These are phyloP conservation scores for Umbelopsis isabellina DNA, from an alignment of 192 early-diverging fungal genomes.

Conservation along the genomic window DNA sequence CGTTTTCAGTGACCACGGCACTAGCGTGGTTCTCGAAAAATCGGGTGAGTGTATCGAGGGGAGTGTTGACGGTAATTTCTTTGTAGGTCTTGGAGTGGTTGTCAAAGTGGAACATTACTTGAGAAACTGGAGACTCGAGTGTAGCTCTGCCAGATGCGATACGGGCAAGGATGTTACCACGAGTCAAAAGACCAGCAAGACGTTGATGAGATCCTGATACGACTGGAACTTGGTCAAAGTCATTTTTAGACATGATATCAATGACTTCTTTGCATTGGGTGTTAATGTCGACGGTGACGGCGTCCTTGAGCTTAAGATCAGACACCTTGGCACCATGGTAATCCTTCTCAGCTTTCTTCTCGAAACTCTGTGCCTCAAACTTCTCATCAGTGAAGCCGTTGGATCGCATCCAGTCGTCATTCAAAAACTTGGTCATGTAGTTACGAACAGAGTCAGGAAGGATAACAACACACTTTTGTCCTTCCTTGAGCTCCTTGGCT, in stretches of 20 bases:
- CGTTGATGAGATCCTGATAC: conserved; percentile 63
- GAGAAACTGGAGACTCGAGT: conserved; percentile 63
- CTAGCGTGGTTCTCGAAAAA: conserved; percentile 95
- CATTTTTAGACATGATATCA: conserved; percentile 83
- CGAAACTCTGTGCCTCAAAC: conserved; percentile 65
- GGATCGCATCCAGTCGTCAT: conserved; percentile 95
- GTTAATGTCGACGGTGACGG: conserved; percentile 78
- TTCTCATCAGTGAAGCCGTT: conserved; percentile 87
- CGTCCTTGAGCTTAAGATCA: conserved; percentile 80
- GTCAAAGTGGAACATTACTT: conserved; percentile 82
- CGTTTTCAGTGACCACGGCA: conserved; percentile 81
- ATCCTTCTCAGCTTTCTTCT: conserved; percentile 68
- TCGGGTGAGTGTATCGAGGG: conserved; percentile 75
- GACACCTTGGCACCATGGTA: conserved; percentile 82
- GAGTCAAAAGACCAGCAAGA: conserved; percentile 85
- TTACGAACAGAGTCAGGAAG: conserved; percentile 97
- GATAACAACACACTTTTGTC: conserved; percentile 93
- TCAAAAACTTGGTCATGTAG: conserved; percentile 99
- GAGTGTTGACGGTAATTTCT: conserved; percentile 87
- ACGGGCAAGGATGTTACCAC: conserved; percentile 69
- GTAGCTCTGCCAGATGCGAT: conserved; percentile 72
- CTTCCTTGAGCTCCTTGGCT: conserved; percentile 81
- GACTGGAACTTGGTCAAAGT: conserved; percentile 96
- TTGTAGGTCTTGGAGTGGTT: conserved; percentile 71
- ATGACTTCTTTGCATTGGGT: conserved; percentile 82